These are phyloP conservation scores for Baorangia bicolor DNA, from an alignment of 768 basidiomycete species.

Conservation along the genomic window DNA sequence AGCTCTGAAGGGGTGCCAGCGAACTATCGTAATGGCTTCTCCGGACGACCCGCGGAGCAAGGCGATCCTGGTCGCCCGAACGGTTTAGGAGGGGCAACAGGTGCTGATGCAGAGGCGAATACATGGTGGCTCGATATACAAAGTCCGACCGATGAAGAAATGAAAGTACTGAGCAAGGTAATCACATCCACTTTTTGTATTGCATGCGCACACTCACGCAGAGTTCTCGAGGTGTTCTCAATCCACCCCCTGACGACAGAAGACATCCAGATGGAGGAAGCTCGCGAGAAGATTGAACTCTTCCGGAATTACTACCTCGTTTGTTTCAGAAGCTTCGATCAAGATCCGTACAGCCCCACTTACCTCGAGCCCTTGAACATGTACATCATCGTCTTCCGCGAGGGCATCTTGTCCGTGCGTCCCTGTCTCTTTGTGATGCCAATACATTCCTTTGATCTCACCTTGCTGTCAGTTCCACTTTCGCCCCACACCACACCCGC, in stretches of 20 bases:
- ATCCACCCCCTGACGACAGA: constrained; percentile 99
- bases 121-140: constrained; percentile 98
- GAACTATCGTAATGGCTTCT: constrained; percentile 15
- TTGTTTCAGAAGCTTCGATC: constrained; percentile 98
- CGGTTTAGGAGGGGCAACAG: constrained; percentile 22
- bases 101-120: constrained; percentile 57
- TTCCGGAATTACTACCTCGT: constrained; percentile 99
- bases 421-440: background rate
- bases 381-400: constrained; percentile 99
- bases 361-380: constrained; percentile 98
- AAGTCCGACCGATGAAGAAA: constrained; percentile 95
- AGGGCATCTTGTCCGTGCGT: constrained; percentile 90
- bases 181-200: constrained; percentile 7
- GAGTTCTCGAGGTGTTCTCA: constrained; percentile 71
- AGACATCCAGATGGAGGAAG: constrained; percentile 99
- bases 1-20: background rate
- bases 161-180: constrained; percentile 95
- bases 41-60: constrained; percentile 21
- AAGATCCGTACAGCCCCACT: constrained; percentile 95
- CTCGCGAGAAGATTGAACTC: constrained; percentile 98
- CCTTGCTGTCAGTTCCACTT: constrained; percentile 78
- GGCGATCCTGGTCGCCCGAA: constrained; percentile 20
- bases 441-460: background rate
- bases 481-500: constrained; percentile 94
- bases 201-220: background rate